Conservation (phyloP, 805 yeast species). For the Cyberlindnera meyerae region DNA sequence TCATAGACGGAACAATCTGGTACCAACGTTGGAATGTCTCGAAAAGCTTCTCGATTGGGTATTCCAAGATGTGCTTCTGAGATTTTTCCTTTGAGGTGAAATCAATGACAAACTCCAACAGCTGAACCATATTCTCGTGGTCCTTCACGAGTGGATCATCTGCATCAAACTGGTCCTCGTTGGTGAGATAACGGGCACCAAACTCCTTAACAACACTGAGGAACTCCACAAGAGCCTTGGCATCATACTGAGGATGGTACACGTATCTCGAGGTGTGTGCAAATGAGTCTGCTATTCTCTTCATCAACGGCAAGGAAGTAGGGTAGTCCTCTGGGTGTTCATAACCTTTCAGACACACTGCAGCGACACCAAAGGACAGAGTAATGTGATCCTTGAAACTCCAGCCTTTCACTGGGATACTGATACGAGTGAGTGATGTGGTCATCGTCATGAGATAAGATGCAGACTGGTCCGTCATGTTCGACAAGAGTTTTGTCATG, state of each 20-base stretch:
- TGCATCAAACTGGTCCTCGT: slow-evolving; percentile 4
- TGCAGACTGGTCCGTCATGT: slow-evolving; percentile 17
- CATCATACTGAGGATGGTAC: slow-evolving; percentile 21
- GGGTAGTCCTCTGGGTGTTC: slow-evolving; percentile 17
- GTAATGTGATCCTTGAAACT: slow-evolving; percentile 15
- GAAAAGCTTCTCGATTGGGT: slow-evolving; percentile 17
- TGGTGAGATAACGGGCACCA: slow-evolving; percentile 13
- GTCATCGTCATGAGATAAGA: slow-evolving; percentile 7
- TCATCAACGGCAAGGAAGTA: slow-evolving; percentile 5
- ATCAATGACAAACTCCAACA: slow-evolving; percentile 6
- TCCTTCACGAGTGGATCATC: slow-evolving; percentile 7
- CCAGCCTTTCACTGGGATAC: slow-evolving; percentile 9
- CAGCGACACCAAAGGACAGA: slow-evolving; percentile 19
- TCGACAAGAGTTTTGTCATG: slow-evolving; percentile 6
- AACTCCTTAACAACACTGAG: slow-evolving; percentile 14
- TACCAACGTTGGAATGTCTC: slow-evolving; percentile 17
- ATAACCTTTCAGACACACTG: slow-evolving; percentile 10
- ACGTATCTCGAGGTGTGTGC: slow-evolving; percentile 15
- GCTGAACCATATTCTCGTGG: slow-evolving; percentile 8
- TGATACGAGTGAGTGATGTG: slow-evolving; percentile 9
- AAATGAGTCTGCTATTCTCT: slow-evolving; percentile 18
- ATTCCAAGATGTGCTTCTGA: slow-evolving; percentile 13
- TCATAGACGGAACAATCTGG: slow-evolving; percentile 14
- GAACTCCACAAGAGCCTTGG: slow-evolving; percentile 17
- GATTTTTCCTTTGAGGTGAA: slow-evolving; percentile 9